Conservation (phyloP, 2,329 filamentous ascomycete genomes). For the Curvularia verruculosa region DNA sequence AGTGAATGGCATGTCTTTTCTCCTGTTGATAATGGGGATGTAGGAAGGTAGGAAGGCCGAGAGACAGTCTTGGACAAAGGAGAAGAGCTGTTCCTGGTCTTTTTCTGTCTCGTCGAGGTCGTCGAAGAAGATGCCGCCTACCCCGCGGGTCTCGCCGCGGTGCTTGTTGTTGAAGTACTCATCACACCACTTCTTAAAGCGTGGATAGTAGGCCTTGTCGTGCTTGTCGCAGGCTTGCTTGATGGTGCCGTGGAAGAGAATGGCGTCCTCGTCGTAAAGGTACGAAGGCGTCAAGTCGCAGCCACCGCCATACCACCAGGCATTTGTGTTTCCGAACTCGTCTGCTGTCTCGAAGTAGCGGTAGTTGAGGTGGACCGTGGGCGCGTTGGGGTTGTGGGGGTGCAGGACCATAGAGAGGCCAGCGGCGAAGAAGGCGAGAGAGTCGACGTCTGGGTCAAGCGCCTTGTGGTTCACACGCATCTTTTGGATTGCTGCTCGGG, state of each 20-base stretch:
- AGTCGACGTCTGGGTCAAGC: conserved; percentile 77
- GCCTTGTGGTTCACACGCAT: conserved; percentile 97
- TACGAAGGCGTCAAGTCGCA: conserved; percentile 93
- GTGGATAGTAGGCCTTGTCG: conserved; percentile 87
- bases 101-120: conserved; percentile 88
- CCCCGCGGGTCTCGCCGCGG: conserved; percentile 80
- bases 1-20: conserved; percentile 91
- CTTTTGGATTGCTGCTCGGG: conserved; percentile 75
- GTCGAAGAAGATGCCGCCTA: conserved; percentile 99
- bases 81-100: conserved; percentile 86
- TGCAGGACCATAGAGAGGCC: conserved; percentile 93
- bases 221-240: conserved; percentile 94
- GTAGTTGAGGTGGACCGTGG: conserved; percentile 97
- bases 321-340: conserved; percentile 77
- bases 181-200: conserved; percentile 98
- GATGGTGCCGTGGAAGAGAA: conserved; percentile 93
- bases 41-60: conserved; percentile 90
- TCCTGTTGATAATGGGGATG: conserved; percentile 81
- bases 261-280: conserved; percentile 94
- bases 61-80: conserved; percentile 84
- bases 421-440: conserved; percentile 92
- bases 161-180: conserved; percentile 97
- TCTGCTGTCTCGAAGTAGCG: conserved; percentile 97
- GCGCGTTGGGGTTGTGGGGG: conserved; percentile 93
- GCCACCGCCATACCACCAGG: conserved; percentile 98